phyloP scores from a whole-genome alignment of 768 basidiomycete species.

The Boletus edulis region DNA sequence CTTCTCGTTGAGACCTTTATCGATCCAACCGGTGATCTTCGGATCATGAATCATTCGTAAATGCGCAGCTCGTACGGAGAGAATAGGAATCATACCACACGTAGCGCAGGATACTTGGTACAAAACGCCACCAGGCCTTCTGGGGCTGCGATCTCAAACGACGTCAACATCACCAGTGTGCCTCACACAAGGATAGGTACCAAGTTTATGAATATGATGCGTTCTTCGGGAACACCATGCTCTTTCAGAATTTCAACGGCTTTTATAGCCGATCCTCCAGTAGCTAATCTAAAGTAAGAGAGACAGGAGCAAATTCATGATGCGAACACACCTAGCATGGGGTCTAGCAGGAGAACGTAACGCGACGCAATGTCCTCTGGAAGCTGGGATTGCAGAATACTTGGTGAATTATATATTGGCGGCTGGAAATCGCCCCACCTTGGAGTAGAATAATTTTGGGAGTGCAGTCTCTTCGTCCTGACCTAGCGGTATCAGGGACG shows the following conservation, averaged over 20 bases:
- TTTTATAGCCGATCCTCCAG: conserved; percentile 97
- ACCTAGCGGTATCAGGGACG: neutral
- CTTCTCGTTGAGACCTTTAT: conserved; percentile 87
- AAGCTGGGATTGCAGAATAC: conserved; percentile 45
- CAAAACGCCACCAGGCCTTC: conserved; percentile 87
- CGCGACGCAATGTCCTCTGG: conserved; percentile 90
- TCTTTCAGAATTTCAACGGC: conserved; percentile 93
- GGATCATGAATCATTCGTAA: neutral
- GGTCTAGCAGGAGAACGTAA: conserved; percentile 93
- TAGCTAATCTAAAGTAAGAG: conserved; percentile 47
- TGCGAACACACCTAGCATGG: conserved; percentile 80
- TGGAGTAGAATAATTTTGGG: conserved; percentile 91
- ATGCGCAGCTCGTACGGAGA: neutral
- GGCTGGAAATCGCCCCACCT: conserved; percentile 41
- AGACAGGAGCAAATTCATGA: neutral
- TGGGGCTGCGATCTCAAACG: conserved; percentile 74
- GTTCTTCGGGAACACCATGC: conserved; percentile 89
- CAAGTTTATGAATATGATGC: conserved; percentile 93
- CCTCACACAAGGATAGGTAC: conserved; percentile 36
- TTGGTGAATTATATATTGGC: neutral
- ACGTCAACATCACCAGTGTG: neutral
- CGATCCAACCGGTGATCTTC: conserved; percentile 95
- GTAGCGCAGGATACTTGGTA: conserved; percentile 65
- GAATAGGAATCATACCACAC: conserved; percentile 56
- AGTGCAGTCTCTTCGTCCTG: conserved; percentile 94